Percentiles rank a stretch among this genome's conserved stretches.
Evolutionary conservation across 169 alveolate genomes (phyloP).

Genomic region (Cryptosporidium tyzzeri): DNA sequence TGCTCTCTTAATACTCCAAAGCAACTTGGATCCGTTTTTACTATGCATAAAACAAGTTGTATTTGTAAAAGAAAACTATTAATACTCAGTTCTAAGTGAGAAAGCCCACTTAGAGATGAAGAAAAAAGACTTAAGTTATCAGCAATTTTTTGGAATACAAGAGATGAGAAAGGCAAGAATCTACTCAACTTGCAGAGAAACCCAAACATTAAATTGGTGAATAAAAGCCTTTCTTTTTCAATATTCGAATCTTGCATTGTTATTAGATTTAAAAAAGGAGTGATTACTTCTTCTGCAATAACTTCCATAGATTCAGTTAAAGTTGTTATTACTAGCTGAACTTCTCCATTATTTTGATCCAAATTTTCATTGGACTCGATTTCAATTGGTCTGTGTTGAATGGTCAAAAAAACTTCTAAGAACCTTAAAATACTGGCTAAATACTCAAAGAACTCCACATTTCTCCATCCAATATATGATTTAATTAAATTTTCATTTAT

Average conservation of each 20-base stretch:
- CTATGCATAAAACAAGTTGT: neutral
- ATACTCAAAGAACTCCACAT: conserved; percentile 7
- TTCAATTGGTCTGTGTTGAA: conserved; percentile 42
- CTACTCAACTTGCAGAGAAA: conserved; percentile 17
- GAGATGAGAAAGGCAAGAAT: conserved; percentile 30
- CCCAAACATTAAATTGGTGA: conserved; percentile 16
- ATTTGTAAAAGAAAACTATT: neutral
- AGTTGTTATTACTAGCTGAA: conserved; percentile 26
- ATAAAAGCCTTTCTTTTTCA: conserved; percentile 2
- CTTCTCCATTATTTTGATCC: neutral
- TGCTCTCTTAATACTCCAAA: neutral
- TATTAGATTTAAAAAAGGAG: conserved; percentile 3
- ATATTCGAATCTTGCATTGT: neutral
- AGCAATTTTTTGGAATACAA: conserved; percentile 13
- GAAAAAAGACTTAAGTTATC: neutral
- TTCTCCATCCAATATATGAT: conserved; percentile 34
- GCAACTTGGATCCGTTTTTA: neutral
- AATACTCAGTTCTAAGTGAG: neutral
- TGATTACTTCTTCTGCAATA: conserved; percentile 13
- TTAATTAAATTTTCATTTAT: neutral
- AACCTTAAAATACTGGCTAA: conserved; percentile 25
- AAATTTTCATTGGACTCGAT: neutral
- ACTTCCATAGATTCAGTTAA: conserved; percentile 8
- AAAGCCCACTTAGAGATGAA: neutral
- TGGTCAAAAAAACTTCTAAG: conserved; percentile 9